A percentile compares a stretch with the other conserved stretches of the same genome.
Conservation (phyloP, 176 grass and related monocot genomes). For the Bromus sterilis region DNA sequence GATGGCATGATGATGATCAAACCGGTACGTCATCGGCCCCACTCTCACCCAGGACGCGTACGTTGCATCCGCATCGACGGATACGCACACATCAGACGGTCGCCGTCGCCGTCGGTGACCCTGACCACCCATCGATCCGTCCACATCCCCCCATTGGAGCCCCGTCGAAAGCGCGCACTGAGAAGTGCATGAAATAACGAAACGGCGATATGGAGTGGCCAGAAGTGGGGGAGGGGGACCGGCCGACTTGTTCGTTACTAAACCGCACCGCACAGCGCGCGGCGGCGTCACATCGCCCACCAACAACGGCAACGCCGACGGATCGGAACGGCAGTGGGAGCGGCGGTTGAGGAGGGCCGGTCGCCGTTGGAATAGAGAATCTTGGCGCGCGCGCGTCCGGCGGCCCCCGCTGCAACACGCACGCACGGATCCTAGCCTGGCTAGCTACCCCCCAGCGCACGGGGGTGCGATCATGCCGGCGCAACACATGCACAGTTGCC, state of each 20-base stretch:
- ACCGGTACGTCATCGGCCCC: slow-evolving; percentile 26
- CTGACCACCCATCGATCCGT: slow-evolving; percentile 13
- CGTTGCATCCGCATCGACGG: slow-evolving; percentile 19
- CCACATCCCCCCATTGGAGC: slow-evolving; percentile 17
- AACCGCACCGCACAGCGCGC: slow-evolving; percentile 5
- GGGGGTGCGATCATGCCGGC: not conserved
- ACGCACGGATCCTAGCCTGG: not conserved
- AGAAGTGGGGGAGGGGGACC: slow-evolving; percentile 13
- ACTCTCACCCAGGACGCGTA: slow-evolving; percentile 11
- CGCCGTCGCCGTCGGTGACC: slow-evolving; percentile 16
- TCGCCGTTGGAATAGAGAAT: slow-evolving; percentile 13
- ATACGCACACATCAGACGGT: not conserved
- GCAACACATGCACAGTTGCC: not conserved
- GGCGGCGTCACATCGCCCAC: slow-evolving; percentile 40
- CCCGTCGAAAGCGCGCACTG: slow-evolving; percentile 22
- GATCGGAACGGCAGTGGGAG: slow-evolving; percentile 8
- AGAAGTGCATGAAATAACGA: slow-evolving; percentile 41
- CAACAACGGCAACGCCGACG: slow-evolving; percentile 32
- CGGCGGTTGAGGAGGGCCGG: slow-evolving; percentile 12
- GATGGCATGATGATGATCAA: slow-evolving; percentile 12
- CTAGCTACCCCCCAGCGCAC: not conserved
- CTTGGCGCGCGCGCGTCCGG: not conserved
- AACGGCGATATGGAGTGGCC: too few species aligned
- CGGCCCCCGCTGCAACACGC: not conserved
- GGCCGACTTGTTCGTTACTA: slow-evolving; percentile 43